Conservation (phyloP, 176 grass and related monocot species). For the Puya raimondii region DNA sequence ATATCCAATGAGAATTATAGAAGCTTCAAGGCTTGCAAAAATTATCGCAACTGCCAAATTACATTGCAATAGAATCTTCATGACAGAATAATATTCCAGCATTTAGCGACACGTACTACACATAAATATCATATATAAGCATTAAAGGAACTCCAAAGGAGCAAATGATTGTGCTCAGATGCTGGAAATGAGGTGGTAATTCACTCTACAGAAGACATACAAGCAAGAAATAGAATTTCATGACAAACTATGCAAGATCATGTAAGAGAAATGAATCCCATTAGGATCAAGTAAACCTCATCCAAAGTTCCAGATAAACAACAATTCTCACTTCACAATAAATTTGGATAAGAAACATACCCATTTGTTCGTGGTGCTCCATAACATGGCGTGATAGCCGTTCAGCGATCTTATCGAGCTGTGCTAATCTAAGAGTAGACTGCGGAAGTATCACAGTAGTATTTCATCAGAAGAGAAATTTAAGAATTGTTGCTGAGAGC, state of each 20-base stretch:
- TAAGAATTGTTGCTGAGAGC: not conserved
- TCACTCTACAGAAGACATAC: no score
- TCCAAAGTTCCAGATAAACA: not conserved
- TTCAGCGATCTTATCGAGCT: conserved; percentile 94
- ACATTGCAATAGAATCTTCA: no score
- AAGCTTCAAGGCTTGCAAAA: no score
- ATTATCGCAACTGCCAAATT: no score
- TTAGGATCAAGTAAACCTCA: not conserved
- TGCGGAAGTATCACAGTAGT: conserved; percentile 25
- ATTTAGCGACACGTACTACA: no score
- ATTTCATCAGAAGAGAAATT: not conserved
- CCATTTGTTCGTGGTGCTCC: conserved; percentile 97
- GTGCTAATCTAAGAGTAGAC: conserved; percentile 85
- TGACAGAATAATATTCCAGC: no score
- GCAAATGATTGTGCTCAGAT: no score
- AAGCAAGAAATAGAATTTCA: not conserved
- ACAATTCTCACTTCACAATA: not conserved
- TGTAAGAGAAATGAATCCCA: not conserved
- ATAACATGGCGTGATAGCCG: conserved; percentile 86
- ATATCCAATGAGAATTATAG: no score
- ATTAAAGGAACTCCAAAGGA: no score
- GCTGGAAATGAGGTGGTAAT: no score
- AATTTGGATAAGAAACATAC: conserved; percentile 36
- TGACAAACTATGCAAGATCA: not conserved
- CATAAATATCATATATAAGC: no score